Base-by-base conservation (phyloP, 306 rosid genomes). In the Quercus aquifolioides region DNA sequence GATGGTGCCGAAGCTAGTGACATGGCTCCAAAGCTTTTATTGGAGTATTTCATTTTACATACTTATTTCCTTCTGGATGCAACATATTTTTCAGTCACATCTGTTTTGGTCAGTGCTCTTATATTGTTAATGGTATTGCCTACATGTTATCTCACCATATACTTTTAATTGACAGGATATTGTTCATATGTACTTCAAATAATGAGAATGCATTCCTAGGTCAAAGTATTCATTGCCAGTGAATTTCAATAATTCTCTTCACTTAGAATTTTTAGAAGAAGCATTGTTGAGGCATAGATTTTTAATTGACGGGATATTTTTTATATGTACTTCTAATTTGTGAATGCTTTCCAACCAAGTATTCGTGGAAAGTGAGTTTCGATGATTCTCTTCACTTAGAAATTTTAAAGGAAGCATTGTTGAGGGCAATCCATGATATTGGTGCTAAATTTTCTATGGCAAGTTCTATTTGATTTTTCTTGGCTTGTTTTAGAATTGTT, bases 1-100 rank as follows among this genome's bases (percentile, higher is more conserved):
- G 91, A 92, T 49, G 99, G 99, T 2, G 95, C 91, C 3, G 97
- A 92, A 82, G 99, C 99, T 4, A 94, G 99, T 81, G 97, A 91
- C 57, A 90, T 89, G 97, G 94, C 97, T 13, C 91, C 99, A 1
- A 87, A 89, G 70, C 90, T 95, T 77, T 84, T 95, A 63, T 28
- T 91, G 85, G 99, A 95, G 90, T 95, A 95, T 87, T 92, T 92
- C 57, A 84, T 91, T 76, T 83, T 92, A 84, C 99, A 91, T 78
- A 91, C 98, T 41, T 95, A 89, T 84, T 95, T 95, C 91, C 97
- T 95, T 75, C 88, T 95, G 38, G 98, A 92, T 87, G 94, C 98
- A 19, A 83, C 92, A 6, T 92, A 86, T 85, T 31, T 31, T 31
- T 88, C 92, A 3, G 17, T 46, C 15, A 3, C 0, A 46, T 11